Percentiles rank a stretch among this genome's conserved stretches.
These are phyloP conservation scores for Cetraspora pellucida DNA, from an alignment of 192 early-diverging fungal genomes.

Conservation along the genomic window DNA sequence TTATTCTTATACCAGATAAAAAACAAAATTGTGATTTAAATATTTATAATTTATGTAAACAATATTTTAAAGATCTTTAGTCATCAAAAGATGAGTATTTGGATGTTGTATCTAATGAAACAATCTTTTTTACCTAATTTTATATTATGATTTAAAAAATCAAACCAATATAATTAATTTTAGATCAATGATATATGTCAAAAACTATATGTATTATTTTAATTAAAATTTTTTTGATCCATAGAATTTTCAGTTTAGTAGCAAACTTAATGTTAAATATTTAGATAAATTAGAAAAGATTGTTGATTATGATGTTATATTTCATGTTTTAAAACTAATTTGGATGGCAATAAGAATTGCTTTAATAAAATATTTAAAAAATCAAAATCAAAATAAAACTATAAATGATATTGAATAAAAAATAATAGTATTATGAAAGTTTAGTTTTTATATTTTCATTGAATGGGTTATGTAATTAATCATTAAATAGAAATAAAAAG, in stretches of 20 bases:
- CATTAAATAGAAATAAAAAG: background rate
- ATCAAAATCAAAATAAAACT: conserved; percentile 10
- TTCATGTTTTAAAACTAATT: conserved; percentile 10
- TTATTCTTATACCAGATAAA: background rate
- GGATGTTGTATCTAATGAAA: background rate
- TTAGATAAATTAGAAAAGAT: conserved; percentile 30
- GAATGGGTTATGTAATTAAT: background rate
- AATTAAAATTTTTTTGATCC: background rate
- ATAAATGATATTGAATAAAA: background rate
- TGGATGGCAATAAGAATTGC: conserved; percentile 5
- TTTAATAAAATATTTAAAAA: background rate
- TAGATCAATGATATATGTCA: background rate
- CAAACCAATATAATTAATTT: background rate
- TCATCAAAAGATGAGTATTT: background rate
- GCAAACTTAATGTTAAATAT: background rate
- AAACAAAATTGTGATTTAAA: conserved; percentile 10
- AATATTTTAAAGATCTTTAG: conserved; percentile 5
- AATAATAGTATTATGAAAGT: conserved; percentile 10
- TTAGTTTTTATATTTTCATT: background rate
- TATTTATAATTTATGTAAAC: background rate
- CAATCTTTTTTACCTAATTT: background rate
- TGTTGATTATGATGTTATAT: conserved; percentile 2
- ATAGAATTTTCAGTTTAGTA: conserved; percentile 1
- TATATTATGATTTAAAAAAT: background rate
- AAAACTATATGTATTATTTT: background rate